Evolutionary conservation across 805 yeast species (phyloP), one percentile per base, ranked within the genome.

Genomic region (Lipomyces chichibuensis): DNA sequence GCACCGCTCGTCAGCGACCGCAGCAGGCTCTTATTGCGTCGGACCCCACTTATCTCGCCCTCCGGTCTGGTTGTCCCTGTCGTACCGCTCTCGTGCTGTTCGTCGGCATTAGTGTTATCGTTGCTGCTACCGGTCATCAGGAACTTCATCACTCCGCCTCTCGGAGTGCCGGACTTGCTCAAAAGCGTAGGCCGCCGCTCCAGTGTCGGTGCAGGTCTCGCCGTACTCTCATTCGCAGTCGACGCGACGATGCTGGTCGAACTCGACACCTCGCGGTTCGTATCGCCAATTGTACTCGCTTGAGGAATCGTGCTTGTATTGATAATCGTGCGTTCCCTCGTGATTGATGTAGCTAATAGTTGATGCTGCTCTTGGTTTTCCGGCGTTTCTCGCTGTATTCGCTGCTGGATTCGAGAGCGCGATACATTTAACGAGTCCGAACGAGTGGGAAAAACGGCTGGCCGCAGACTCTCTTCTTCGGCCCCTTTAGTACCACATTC

Each of bases 341-440:
- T 64, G 63, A 64, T 17, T 37, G 60, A 43, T 39, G 59, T 60
- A 17, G 23, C 23, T 17, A n/a, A 17, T n/a, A 8, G 11, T n/a
- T 43, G 49, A n/a, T n/a, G 49, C 49, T 27, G 57, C 33, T 60
- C 17, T 53, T 27, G 53, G 14, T 14, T 23, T 46, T 14, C 53
- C 57, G 27, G 46, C 20, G 23, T 13, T 13, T 9, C 23, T 25
- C 13, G 25, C 43, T 27, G 60, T 2, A 17, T 43, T 43, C 20
- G 56, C 25, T 7, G 59, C 17, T 20, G 62, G 14, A 8, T n/a
- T 59, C 27, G 62, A 39, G 23, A 13, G 37, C 25, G 62, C 8
- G 49, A 43, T n/a, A 43, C 8, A 17, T 43, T 43, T n/a, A 43
- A 81, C 69, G 69, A 82, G 74, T 69, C 68, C 37, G 57, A 49